Evolutionary conservation across 345 rosid genomes (phyloP), one percentile per base, ranked within the genome.

Genomic region (Salix dunnii): DNA sequence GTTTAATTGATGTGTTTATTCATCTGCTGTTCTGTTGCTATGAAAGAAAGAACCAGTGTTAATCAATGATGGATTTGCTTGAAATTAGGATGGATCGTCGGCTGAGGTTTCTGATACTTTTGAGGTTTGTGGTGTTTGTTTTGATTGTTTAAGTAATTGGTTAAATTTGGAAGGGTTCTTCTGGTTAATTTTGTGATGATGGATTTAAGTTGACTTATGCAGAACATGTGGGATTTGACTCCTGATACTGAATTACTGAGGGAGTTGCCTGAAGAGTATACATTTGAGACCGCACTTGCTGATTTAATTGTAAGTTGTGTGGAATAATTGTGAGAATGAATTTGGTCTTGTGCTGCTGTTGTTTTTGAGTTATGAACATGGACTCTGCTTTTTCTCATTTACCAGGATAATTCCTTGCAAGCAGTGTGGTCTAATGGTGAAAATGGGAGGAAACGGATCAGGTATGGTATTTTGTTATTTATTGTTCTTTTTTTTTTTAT

Each of bases 141-240:
- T n/a, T 71, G 12, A 17, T 38, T 58, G 11, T 5, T 43, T 23
- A 5, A 27, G 20, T 25, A 23, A 8, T 33, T 70, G 33, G n/a
- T 62, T 12, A 14, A 4, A 14, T 20, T 43, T 14, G 33, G 68
- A 14, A 73, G 33, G 43, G 38, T 43, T 69, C 25, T 43, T 69
- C 25, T 51, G 55, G 6, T n/a, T 38, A 25, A 16, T 62, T 65
- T 1, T 71, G 16, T 58, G 42, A 10, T 74, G 69, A 10, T 74
- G 67, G n/a, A 21, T 46, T 72, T 79, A 5, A 49, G 72, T 72
- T 70, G 64, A 3, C 21, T 72, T 79, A 63, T 81, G 28, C 81
- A 91, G 97, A 84, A 90, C 61, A 84, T 92, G 94, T 92, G 95
- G 95, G 95, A 92, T 79, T 76, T 92, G 79, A 92, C 97, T 0